A percentile compares a stretch with the other conserved stretches of the same genome.
Evolutionary conservation across 495 filamentous ascomycete species (phyloP).

Genomic region (Bathelium albidoporum): DNA sequence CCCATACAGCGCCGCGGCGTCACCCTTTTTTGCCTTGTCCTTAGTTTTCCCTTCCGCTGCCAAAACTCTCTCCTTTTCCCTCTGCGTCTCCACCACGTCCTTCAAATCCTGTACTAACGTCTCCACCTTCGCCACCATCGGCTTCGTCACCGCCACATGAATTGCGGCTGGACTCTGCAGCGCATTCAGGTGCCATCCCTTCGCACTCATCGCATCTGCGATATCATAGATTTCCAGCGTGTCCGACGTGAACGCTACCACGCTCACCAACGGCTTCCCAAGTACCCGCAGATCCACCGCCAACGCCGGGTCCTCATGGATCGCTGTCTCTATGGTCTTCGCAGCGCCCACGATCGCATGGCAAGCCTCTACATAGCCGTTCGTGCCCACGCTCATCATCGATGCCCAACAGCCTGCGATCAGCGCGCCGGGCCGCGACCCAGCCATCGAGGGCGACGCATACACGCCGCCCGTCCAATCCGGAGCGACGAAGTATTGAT

Average conservation of each 20-base stretch:
- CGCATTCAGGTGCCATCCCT: constrained; percentile 94
- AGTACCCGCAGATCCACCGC: constrained; percentile 65
- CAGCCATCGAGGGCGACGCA: constrained; percentile 80
- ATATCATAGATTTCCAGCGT: constrained; percentile 44
- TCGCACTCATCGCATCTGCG: constrained; percentile 51
- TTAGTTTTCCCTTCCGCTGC: constrained; percentile 63
- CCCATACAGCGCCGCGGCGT: constrained; percentile 84
- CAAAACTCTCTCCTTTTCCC: constrained; percentile 52
- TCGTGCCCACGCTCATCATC: constrained; percentile 77
- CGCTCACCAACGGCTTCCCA: constrained; percentile 77
- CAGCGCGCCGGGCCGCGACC: constrained; percentile 81
- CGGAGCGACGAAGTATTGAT: constrained; percentile 94
- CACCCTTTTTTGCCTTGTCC: constrained; percentile 53
- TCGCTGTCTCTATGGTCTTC: constrained; percentile 70
- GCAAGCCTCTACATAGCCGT: constrained; percentile 80
- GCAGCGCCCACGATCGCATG: constrained; percentile 77
- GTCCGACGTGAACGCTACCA: constrained; percentile 75
- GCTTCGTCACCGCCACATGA: constrained; percentile 89
- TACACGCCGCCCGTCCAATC: constrained; percentile 96
- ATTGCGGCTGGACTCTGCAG: constrained; percentile 88
- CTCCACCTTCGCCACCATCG: constrained; percentile 71
- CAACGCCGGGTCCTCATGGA: constrained; percentile 55
- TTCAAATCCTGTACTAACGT: constrained; percentile 66
- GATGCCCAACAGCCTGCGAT: constrained; percentile 92
- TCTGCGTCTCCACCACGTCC: constrained; percentile 65